Percentiles rank a stretch among this genome's conserved stretches.
phyloP scores from a whole-genome alignment of 2,329 filamentous ascomycete genomes.

The Neofusicoccum laricinum region DNA sequence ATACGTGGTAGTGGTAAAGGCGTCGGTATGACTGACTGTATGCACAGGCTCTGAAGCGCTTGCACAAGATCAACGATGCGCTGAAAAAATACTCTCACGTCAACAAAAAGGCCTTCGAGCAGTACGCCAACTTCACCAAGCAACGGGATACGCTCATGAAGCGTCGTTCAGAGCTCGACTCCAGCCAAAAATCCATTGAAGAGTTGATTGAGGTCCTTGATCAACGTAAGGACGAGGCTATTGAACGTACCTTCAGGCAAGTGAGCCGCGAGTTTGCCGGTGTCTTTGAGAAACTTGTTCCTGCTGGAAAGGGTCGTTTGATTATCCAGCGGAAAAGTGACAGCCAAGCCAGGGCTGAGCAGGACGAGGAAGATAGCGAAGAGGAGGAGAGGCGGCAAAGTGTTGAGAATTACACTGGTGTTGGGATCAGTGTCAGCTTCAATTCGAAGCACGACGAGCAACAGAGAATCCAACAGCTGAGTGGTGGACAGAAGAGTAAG shows the following conservation, averaged over 20 bases:
- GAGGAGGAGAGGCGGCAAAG: conserved; percentile 44
- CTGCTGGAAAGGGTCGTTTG: conserved; percentile 84
- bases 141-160: conserved; percentile 84
- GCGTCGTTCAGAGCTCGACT: conserved; percentile 82
- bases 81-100: conserved; percentile 97
- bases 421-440: conserved; percentile 96
- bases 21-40: conserved; percentile 18
- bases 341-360: conserved; percentile 59
- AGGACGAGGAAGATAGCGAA: conserved; percentile 55
- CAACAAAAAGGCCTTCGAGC: conserved; percentile 99
- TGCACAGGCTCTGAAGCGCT: conserved; percentile 52
- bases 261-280: conserved; percentile 89
- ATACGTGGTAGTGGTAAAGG: conserved; percentile 3
- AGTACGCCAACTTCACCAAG: conserved; percentile 95
- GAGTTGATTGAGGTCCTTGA: conserved; percentile 91
- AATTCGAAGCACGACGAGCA: conserved; percentile 98
- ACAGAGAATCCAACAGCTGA: conserved; percentile 94
- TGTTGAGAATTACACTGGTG: conserved; percentile 94
- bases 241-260: conserved; percentile 97
- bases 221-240: conserved; percentile 94
- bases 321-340: conserved; percentile 92
- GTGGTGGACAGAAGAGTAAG: conserved; percentile 95
- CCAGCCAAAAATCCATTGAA: conserved; percentile 81
- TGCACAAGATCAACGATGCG: conserved; percentile 88
- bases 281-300: conserved; percentile 93